Conservation (phyloP, 108 stramenopile species). For the Parietichytrium sp. region DNA sequence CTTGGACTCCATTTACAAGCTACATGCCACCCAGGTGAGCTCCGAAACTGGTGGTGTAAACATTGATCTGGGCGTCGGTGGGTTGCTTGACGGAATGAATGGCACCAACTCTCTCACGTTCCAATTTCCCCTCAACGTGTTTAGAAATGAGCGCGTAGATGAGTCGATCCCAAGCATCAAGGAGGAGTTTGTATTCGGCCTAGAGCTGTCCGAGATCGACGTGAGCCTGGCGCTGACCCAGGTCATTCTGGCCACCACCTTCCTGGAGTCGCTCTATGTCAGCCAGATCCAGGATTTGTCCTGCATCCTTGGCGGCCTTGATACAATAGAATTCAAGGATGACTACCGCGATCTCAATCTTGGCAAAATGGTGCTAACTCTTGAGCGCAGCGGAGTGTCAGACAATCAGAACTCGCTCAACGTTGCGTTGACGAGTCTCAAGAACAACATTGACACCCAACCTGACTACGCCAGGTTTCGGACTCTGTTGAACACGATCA, state of each 20-base stretch:
- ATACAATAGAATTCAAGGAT: neutral
- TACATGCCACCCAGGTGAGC: neutral
- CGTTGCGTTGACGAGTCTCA: neutral
- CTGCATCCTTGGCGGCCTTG: neutral
- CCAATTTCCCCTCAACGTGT: too few relatives aligned
- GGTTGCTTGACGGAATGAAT: too few relatives aligned
- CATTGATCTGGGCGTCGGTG: neutral
- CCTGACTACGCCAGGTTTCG: neutral
- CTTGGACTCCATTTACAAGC: constrained; percentile 17
- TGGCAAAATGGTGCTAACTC: neutral
- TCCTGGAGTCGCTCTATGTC: constrained; percentile 16
- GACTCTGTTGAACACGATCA: neutral
- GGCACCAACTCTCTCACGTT: too few relatives aligned
- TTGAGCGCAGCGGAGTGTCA: neutral
- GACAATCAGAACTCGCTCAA: neutral
- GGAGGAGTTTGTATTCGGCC: neutral
- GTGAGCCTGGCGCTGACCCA: neutral
- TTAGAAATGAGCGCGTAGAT: too few relatives aligned
- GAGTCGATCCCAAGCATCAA: too few relatives aligned
- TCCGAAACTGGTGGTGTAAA: constrained; percentile 14
- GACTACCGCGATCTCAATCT: neutral
- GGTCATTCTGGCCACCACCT: neutral
- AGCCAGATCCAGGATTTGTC: neutral
- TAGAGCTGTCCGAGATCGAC: neutral
- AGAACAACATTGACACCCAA: neutral